These are phyloP conservation scores for Plasmopara muralis DNA, from an alignment of 352 stramenopile genomes.

Conservation along the genomic window DNA sequence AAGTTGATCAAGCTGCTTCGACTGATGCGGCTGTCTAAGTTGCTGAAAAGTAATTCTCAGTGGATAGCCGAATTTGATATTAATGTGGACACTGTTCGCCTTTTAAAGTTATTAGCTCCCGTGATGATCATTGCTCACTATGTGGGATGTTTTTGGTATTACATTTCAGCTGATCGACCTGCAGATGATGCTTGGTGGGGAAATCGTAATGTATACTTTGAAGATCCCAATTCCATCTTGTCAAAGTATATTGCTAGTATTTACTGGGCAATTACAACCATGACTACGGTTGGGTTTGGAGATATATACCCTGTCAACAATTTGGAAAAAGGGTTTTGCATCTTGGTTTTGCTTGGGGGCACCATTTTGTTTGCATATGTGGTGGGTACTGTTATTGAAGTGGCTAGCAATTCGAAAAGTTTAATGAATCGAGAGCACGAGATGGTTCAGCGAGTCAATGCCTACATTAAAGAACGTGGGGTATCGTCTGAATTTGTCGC, in stretches of 20 bases:
- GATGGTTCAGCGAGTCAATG: constrained; percentile 61
- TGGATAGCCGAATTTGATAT: constrained; percentile 72
- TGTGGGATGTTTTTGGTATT: constrained; percentile 80
- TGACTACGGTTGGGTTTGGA: constrained; percentile 84
- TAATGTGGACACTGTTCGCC: constrained; percentile 57
- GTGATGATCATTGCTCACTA: constrained; percentile 74
- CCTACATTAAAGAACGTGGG: constrained; percentile 73
- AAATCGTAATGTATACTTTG: constrained; percentile 33
- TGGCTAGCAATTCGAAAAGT: constrained; percentile 74
- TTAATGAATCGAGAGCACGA: constrained; percentile 68
- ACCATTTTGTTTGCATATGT: constrained; percentile 79
- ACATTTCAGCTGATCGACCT: constrained; percentile 49
- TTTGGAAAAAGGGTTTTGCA: constrained; percentile 66
- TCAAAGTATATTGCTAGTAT: constrained; percentile 79
- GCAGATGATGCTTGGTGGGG: constrained; percentile 50
- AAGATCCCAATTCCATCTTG: constrained; percentile 39
- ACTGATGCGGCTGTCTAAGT: constrained; percentile 65
- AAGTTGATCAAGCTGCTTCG: constrained; percentile 74
- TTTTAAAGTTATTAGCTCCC: constrained; percentile 66
- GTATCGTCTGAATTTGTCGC: constrained; percentile 62
- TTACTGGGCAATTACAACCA: constrained; percentile 83
- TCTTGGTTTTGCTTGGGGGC: constrained; percentile 78
- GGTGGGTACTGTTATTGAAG: constrained; percentile 73
- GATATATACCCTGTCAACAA: constrained; percentile 74
- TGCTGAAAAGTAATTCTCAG: constrained; percentile 75